phyloP scores from a whole-genome alignment of 495 filamentous ascomycete species.

The Aspergillus taichungensis region DNA sequence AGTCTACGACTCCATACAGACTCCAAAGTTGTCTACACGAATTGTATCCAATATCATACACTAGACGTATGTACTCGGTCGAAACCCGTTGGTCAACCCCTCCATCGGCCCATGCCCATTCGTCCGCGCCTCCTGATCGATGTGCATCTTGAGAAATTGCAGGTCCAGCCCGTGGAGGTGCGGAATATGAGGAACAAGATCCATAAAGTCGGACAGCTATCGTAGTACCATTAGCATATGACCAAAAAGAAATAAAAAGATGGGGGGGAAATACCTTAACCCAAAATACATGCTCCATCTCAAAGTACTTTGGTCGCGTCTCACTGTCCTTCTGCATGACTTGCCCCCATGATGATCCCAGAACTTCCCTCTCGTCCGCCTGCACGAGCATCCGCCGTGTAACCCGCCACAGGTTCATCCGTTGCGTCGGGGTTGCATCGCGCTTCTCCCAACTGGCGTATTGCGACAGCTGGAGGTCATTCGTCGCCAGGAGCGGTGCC shows the following conservation, averaged over 20 bases:
- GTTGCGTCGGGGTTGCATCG: constrained; percentile 36
- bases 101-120: constrained; percentile 22
- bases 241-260: not conserved
- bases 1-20: too few relatives aligned
- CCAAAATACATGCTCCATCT: constrained; percentile 62
- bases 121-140: constrained; percentile 31
- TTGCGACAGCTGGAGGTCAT: constrained; percentile 63
- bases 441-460: constrained; percentile 63
- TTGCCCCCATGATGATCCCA: constrained; percentile 30
- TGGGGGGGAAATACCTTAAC: constrained; percentile 49
- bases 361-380: constrained; percentile 30
- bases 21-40: too few relatives aligned
- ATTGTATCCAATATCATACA: constrained; percentile 6
- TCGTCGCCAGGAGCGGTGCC: constrained; percentile 65
- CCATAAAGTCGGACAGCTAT: constrained; percentile 68
- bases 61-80: constrained; percentile 42
- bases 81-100: constrained; percentile 31
- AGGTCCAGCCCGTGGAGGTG: constrained; percentile 58
- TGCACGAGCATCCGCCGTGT: constrained; percentile 42
- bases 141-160: constrained; percentile 39
- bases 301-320: constrained; percentile 44
- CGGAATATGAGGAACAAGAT: constrained; percentile 57
- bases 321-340: constrained; percentile 39
- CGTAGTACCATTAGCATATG: too few relatives aligned
- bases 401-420: constrained; percentile 45